phyloP scores from a whole-genome alignment of 2,329 filamentous ascomycete species.

The Dothidotthia symphoricarpi region DNA sequence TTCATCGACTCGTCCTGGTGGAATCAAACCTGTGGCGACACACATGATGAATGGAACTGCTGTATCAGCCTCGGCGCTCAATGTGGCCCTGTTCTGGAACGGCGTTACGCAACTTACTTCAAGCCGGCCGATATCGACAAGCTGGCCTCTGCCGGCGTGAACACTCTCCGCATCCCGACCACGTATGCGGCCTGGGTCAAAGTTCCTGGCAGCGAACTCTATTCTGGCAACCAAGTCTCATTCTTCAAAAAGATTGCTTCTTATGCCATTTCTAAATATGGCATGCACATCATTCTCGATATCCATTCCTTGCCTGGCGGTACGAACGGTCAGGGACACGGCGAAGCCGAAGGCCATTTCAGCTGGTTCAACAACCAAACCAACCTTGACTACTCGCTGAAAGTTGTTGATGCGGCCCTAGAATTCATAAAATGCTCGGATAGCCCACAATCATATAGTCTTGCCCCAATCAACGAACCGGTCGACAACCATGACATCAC shows the following conservation, averaged over 20 bases:
- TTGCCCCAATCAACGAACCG: conserved; percentile 43
- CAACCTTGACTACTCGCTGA: conserved; percentile 34
- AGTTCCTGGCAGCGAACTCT: conserved; percentile 34
- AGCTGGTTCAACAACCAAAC: conserved; percentile 41
- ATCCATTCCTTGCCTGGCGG: conserved; percentile 35
- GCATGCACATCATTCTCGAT: conserved; percentile 41
- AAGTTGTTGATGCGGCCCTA: conserved; percentile 34
- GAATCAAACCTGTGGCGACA: conserved; percentile 16
- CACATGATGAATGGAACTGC: conserved; percentile 39
- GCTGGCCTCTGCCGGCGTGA: conserved; percentile 33
- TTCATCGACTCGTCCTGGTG: conserved; percentile 31
- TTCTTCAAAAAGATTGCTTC: conserved; percentile 33
- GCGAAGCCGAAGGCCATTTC: conserved; percentile 24
- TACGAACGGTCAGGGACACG: conserved; percentile 29
- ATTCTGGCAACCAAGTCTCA: conserved; percentile 33
- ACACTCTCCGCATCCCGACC: conserved; percentile 39
- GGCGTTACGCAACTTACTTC: conserved; percentile 32
- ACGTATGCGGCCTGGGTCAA: conserved; percentile 42
- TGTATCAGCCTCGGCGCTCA: conserved; percentile 31
- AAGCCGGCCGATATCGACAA: conserved; percentile 35
- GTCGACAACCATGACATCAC: conserved; percentile 33
- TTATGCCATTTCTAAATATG: conserved; percentile 40
- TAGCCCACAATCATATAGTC: conserved; percentile 32
- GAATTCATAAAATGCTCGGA: conserved; percentile 34
- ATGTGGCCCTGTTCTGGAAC: conserved; percentile 31